Base-by-base conservation (phyloP, 257 asterid genomes). In the Rauvolfia tetraphylla region DNA sequence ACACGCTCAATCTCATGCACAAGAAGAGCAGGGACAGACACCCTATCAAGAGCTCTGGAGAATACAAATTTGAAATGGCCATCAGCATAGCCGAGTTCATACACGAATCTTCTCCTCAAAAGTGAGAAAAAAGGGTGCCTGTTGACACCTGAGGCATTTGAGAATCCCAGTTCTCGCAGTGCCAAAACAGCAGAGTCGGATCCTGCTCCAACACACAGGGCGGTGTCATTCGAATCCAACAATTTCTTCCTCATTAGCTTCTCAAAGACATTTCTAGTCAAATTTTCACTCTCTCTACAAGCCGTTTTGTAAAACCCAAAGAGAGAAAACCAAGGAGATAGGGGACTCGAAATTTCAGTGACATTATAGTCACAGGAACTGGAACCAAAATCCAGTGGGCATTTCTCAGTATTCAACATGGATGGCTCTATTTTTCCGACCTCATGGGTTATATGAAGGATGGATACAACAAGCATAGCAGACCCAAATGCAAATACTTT, bases 1-100 rank as follows among this genome's bases (percentile, higher is more conserved):
- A 95, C 90, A 20, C 99, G 97, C 86, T 95, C 99, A 31, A 92
- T 89, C 86, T 95, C 99, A 42, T 76, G 84, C 66, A 91, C 88
- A 6, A 95, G 84, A 74, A 95, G 90, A 36, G 95, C 83, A 0
- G 97, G 97, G 25, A 92, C 84, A 0, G 96, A 86, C 11, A 86
- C 92, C 87, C 84, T 65, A 72, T 92, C 96, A 12, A 95, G 90
- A 84, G 89, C 91, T 61, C 88, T 84, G 0, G 93, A 84, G 88
- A 88, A 95, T 68, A 95, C 96, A 74, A 95, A 88, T 56, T 95
- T 96, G 71, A 95, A 92, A 76, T 83, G 73, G 41, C 76, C 79
- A 74, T 91, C 92, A 76, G 78, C 89, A 61, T 84, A 90, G 20
- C 83, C 78, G 15, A 95, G 96, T 88, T 90, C 94, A 48, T 87